Evolutionary conservation across 2,329 filamentous ascomycete genomes (phyloP).

Genomic region (Trichoderma polysporum): DNA sequence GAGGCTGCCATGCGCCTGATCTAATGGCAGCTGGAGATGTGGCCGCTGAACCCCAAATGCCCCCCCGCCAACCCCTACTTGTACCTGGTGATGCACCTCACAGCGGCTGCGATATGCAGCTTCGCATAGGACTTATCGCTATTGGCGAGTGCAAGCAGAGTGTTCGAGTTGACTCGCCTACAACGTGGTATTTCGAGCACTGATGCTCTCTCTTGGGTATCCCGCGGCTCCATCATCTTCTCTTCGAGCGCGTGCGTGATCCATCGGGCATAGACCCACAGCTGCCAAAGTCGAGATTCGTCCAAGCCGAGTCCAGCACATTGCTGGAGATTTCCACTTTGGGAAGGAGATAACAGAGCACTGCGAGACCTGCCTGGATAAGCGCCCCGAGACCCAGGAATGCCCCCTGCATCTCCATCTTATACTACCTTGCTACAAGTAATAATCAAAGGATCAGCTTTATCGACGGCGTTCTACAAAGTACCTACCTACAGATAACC

Average conservation of each 20-base stretch:
- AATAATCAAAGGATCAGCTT: neutral
- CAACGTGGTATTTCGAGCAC: constrained; percentile 3
- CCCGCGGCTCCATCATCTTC: neutral
- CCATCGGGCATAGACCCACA: neutral
- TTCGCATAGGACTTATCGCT: neutral
- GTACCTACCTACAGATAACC: too few species aligned
- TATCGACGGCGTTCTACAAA: neutral
- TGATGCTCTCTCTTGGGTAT: neutral
- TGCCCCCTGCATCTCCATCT: constrained; percentile 4
- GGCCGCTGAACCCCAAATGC: too few species aligned
- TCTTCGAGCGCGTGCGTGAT: neutral
- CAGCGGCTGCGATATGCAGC: neutral
- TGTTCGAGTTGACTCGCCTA: neutral
- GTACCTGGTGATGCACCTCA: neutral
- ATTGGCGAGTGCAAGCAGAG: neutral
- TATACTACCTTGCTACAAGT: neutral
- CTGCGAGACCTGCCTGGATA: constrained; percentile 13
- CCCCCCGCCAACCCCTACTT: neutral
- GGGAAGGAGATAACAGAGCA: neutral
- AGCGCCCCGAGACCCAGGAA: constrained; percentile 10
- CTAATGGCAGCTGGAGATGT: neutral
- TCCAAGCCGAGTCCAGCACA: neutral
- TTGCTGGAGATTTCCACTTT: constrained; percentile 5
- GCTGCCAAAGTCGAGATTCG: neutral
- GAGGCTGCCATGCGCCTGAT: constrained; percentile 1